phyloP scores from a whole-genome alignment of 495 filamentous ascomycete species.

The Podospora appendiculata region DNA sequence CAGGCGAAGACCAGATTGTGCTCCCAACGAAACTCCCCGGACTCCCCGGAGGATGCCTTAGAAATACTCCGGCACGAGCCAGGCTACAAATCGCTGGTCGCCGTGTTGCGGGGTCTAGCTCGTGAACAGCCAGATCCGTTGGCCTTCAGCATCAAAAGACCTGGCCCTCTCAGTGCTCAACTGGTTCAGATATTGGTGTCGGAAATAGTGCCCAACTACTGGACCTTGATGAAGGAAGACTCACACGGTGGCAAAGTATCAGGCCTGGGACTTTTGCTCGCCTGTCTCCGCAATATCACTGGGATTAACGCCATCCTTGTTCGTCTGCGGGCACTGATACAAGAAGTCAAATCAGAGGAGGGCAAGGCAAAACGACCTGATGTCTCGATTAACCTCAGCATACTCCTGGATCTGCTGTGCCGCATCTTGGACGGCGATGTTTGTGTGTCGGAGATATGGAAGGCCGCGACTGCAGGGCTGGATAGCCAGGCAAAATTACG shows the following conservation, averaged over 20 bases:
- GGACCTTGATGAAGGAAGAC: constrained; percentile 51
- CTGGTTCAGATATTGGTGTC: constrained; percentile 62
- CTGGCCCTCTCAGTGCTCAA: constrained; percentile 58
- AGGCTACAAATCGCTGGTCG: constrained; percentile 46
- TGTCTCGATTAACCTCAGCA: constrained; percentile 28
- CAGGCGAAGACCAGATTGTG: too few species aligned
- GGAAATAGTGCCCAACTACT: constrained; percentile 69
- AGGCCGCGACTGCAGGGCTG: constrained; percentile 4
- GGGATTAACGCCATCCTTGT: constrained; percentile 64
- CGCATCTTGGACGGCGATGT: constrained; percentile 48
- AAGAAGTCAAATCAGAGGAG: constrained; percentile 30
- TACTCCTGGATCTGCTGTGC: constrained; percentile 39
- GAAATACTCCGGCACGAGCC: constrained; percentile 59
- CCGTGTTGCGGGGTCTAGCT: constrained; percentile 46
- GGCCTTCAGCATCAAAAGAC: constrained; percentile 53
- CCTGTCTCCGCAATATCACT: constrained; percentile 62
- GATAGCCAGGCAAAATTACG: constrained; percentile 3
- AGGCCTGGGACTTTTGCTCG: constrained; percentile 42
- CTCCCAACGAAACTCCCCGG: too few species aligned
- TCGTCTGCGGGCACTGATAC: constrained; percentile 47
- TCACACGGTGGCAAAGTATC: constrained; percentile 15
- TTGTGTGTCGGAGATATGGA: constrained; percentile 49
- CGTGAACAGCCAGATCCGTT: constrained; percentile 21
- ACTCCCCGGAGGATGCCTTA: constrained; percentile 48
- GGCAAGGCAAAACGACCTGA: constrained; percentile 25